phyloP scores from a whole-genome alignment of 345 rosid species.

The Erysimum cheiranthoides region DNA sequence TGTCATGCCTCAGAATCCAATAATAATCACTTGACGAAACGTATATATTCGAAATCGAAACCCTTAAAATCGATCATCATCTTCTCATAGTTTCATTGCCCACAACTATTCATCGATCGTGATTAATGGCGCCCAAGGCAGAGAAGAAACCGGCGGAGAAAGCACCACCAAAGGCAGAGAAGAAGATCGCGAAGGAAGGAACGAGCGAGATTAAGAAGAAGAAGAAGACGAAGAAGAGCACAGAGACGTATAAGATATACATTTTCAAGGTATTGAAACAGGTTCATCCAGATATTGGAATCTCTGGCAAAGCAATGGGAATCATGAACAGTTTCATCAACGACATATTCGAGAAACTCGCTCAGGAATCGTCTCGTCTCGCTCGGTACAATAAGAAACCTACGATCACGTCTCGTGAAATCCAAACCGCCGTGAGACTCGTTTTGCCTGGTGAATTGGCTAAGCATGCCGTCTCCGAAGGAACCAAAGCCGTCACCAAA shows the following conservation, averaged over 20 bases:
- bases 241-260: constrained; percentile 41
- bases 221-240: constrained; percentile 44
- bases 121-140: constrained; percentile 38
- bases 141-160: constrained; percentile 44
- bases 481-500: constrained; percentile 76
- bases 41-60: constrained; percentile 9
- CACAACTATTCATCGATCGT: background rate
- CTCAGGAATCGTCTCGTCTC: constrained; percentile 64
- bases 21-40: background rate
- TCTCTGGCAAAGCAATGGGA: constrained; percentile 77
- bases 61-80: background rate
- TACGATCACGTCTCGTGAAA: constrained; percentile 72
- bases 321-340: constrained; percentile 81
- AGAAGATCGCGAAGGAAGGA: constrained; percentile 43
- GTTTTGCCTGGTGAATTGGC: constrained; percentile 76
- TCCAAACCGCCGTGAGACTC: constrained; percentile 70
- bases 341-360: constrained; percentile 74
- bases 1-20: background rate
- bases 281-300: constrained; percentile 53
- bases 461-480: constrained; percentile 73
- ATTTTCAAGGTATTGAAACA: constrained; percentile 46
- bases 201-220: constrained; percentile 35
- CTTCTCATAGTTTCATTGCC: background rate
- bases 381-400: constrained; percentile 79
- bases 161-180: constrained; percentile 33